A percentile compares a stretch with the other conserved stretches of the same genome.
Conservation (phyloP, 2,329 filamentous ascomycete genomes). For the Cryphonectria radicalis region DNA sequence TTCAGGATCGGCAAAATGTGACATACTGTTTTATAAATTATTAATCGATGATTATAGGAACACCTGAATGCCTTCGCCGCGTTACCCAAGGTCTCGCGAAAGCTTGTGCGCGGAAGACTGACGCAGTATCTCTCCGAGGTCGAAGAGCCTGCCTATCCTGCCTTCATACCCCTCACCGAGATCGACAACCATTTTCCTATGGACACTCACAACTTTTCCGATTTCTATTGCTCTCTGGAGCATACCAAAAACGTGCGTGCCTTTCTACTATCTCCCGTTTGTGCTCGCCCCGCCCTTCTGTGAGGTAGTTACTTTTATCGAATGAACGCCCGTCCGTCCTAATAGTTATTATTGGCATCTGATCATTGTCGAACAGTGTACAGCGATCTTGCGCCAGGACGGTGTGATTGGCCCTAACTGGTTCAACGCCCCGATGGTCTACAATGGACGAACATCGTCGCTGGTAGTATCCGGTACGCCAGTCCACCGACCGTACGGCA, state of each 20-base stretch:
- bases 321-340: too few species aligned
- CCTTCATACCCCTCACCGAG: neutral
- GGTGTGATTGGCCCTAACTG: neutral
- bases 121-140: neutral
- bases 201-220: slow-evolving; percentile 1
- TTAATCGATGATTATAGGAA: neutral
- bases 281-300: neutral
- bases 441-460: neutral
- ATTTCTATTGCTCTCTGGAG: slow-evolving; percentile 5
- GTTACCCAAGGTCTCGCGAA: neutral
- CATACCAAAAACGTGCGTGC: neutral
- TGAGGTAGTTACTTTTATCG: too few species aligned
- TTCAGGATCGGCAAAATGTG: neutral
- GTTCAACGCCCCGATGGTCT: neutral
- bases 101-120: neutral
- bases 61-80: slow-evolving; percentile 1
- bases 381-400: too few species aligned
- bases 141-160: neutral
- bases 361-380: neutral
- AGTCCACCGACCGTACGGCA: neutral
- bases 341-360: neutral
- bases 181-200: slow-evolving; percentile 1
- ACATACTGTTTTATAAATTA: neutral
- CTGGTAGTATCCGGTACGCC: neutral
- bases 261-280: too few species aligned